phyloP scores from a whole-genome alignment of 768 basidiomycete species.

The Crucibulum laeve region DNA sequence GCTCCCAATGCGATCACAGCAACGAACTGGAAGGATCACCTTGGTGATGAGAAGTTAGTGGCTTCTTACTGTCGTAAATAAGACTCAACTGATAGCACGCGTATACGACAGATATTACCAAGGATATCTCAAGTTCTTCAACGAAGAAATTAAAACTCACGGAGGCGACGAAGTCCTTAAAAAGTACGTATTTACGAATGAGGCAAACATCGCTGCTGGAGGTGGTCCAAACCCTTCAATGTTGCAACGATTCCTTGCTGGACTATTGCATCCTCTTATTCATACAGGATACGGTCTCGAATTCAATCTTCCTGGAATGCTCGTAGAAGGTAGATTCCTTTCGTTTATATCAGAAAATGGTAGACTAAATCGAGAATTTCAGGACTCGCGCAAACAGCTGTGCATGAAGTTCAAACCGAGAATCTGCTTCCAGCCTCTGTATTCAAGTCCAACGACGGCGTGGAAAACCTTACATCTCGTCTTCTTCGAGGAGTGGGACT shows the following conservation, averaged over 20 bases:
- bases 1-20: conserved; percentile 42
- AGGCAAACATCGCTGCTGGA: conserved; percentile 33
- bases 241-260: conserved; percentile 41
- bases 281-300: conserved; percentile 57
- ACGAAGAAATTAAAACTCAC: conserved; percentile 30
- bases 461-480: not conserved
- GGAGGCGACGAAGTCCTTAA: conserved; percentile 40
- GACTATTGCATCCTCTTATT: conserved; percentile 59
- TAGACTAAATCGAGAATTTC: conserved; percentile 9
- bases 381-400: conserved; percentile 19
- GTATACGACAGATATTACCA: conserved; percentile 41
- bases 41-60: conserved; percentile 53
- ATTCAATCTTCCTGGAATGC: conserved; percentile 46
- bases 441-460: not conserved
- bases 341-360: conserved; percentile 9
- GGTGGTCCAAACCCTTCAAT: conserved; percentile 30
- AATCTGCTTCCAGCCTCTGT: not conserved
- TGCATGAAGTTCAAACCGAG: conserved; percentile 1
- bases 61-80: not conserved
- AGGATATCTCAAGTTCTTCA: conserved; percentile 49
- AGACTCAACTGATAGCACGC: not conserved
- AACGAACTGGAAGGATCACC: conserved; percentile 48
- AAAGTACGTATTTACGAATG: conserved; percentile 47
- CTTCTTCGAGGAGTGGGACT: conserved; percentile 1
- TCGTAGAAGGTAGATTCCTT: conserved; percentile 43